Percentiles rank a stretch among this genome's conserved stretches.
Conservation (phyloP, 805 yeast species). For the Ogataea allantospora region DNA sequence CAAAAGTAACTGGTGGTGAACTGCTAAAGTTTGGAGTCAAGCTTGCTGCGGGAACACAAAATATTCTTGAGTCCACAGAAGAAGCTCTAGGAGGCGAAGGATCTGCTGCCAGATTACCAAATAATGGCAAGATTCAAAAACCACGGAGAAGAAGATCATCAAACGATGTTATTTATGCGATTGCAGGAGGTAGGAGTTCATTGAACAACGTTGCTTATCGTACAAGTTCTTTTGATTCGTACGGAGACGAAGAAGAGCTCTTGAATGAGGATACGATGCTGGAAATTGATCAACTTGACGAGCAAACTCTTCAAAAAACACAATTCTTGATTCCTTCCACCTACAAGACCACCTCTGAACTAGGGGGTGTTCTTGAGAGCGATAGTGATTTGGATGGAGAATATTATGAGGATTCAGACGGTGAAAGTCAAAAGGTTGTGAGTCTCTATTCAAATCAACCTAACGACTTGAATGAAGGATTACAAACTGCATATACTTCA, state of each 20-base stretch:
- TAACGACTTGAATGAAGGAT: slow-evolving; percentile 62
- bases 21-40: slow-evolving; percentile 78
- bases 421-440: slow-evolving; percentile 42
- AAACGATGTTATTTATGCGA: slow-evolving; percentile 12
- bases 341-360: slow-evolving; percentile 3
- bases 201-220: slow-evolving; percentile 14
- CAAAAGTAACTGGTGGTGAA: slow-evolving; percentile 78
- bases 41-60: slow-evolving; percentile 85
- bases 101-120: slow-evolving; percentile 37
- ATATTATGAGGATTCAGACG: slow-evolving; percentile 28
- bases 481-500: slow-evolving; percentile 70
- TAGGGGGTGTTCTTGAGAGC: slow-evolving; percentile 19
- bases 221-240: slow-evolving; percentile 28
- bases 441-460: slow-evolving; percentile 90
- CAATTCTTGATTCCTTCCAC: slow-evolving; percentile 12
- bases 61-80: slow-evolving; percentile 75
- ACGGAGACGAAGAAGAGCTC: slow-evolving; percentile 28
- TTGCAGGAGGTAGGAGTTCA: slow-evolving; percentile 12
- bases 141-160: slow-evolving; percentile 11
- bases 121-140: slow-evolving; percentile 8
- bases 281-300: slow-evolving; percentile 12
- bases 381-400: slow-evolving; percentile 30
- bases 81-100: slow-evolving; percentile 77
- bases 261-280: slow-evolving; percentile 30
- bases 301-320: slow-evolving; percentile 7